A percentile compares a stretch with the other conserved stretches of the same genome.
Evolutionary conservation across 1,139 yeast genomes (phyloP).

Genomic region (Geotrichum australiense): DNA sequence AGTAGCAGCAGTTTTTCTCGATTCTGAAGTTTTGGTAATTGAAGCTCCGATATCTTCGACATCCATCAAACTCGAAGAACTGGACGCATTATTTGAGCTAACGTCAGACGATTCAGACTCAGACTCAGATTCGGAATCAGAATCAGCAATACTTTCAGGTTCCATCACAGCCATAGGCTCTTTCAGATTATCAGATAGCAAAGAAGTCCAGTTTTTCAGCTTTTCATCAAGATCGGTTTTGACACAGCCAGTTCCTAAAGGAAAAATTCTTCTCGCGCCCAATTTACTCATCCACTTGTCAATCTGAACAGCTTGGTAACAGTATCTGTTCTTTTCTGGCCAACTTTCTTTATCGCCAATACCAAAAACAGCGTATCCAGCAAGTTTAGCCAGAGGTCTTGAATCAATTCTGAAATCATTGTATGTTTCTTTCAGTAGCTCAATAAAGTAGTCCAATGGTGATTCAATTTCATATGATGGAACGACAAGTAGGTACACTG

Average conservation of each 20-base stretch:
- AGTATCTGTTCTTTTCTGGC: slow-evolving; percentile 62
- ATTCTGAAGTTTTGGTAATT: slow-evolving; percentile 19
- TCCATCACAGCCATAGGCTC: slow-evolving; percentile 51
- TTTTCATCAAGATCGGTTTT: slow-evolving; percentile 59
- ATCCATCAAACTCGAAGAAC: slow-evolving; percentile 44
- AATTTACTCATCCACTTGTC: slow-evolving; percentile 74
- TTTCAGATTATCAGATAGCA: slow-evolving; percentile 50
- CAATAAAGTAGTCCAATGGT: slow-evolving; percentile 82
- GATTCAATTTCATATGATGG: slow-evolving; percentile 94
- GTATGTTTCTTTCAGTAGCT: slow-evolving; percentile 69
- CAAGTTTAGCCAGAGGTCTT: slow-evolving; percentile 54
- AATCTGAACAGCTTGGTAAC: slow-evolving; percentile 74
- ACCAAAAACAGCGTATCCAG: slow-evolving; percentile 83
- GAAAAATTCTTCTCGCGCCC: slow-evolving; percentile 79
- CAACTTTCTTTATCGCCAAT: slow-evolving; percentile 84
- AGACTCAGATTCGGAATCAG: slow-evolving; percentile 42
- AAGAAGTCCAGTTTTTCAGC: slow-evolving; percentile 60
- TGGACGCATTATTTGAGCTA: slow-evolving; percentile 25
- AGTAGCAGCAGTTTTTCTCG: slow-evolving; percentile 29
- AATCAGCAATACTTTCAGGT: slow-evolving; percentile 41
- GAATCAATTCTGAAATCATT: slow-evolving; percentile 84
- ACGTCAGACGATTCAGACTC: slow-evolving; percentile 34
- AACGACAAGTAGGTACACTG: slow-evolving; percentile 65
- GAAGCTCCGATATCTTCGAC: slow-evolving; percentile 73
- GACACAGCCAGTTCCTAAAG: slow-evolving; percentile 80